Evolutionary conservation across 805 yeast species (phyloP), one percentile per base, ranked within the genome.

Genomic region (Priceomyces haplophilus): DNA sequence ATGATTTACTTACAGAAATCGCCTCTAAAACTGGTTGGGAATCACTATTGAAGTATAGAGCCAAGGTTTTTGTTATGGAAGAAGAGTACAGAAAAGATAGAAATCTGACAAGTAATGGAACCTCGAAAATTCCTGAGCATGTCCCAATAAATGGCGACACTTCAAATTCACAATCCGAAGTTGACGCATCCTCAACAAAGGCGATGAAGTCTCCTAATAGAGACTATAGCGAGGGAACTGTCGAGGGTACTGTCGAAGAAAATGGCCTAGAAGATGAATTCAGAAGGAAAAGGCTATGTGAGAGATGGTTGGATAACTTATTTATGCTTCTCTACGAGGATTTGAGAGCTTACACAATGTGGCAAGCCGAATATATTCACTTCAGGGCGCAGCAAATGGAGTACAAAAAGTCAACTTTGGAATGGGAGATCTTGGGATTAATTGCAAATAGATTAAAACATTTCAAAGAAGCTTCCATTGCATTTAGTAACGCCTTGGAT

Each of bases 281-380:
- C 59, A 81, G 76, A 52, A 75, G 78, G 57, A 82, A 82, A 54
- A 64, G 87, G 55, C 67, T 82, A 33, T 82, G 88, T 65, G 88
- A 82, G 58, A 72, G 87, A 54, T 82, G 88, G 88, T 67, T 82
- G 46, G 88, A 82, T 61, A 81, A 81, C 55, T 61, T 82, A 46
- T 82, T 82, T 57, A 80, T 82, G 85, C 56, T 82, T 7, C 61
- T 82, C 29, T 82, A 82, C 54, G 88, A 82, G 53, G 95, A 86
- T 58, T 72, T 86, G 54, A 73, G 85, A 55, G 81, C 87, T 1
- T 91, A 86, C 60, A 88, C 97, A 1, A 78, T 88, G 75, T 91
- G 96, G 93, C 90, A 89, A 60, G 89, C 96, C 0, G 97, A 93
- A 60, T 76, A 78, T 51, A 78, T 89, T 48, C 96, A 91, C 63